Percentiles rank a stretch among this genome's conserved stretches.
These are phyloP conservation scores for Hypoxylon sp. DNA, from an alignment of 2,329 filamentous ascomycete species.

Conservation along the genomic window DNA sequence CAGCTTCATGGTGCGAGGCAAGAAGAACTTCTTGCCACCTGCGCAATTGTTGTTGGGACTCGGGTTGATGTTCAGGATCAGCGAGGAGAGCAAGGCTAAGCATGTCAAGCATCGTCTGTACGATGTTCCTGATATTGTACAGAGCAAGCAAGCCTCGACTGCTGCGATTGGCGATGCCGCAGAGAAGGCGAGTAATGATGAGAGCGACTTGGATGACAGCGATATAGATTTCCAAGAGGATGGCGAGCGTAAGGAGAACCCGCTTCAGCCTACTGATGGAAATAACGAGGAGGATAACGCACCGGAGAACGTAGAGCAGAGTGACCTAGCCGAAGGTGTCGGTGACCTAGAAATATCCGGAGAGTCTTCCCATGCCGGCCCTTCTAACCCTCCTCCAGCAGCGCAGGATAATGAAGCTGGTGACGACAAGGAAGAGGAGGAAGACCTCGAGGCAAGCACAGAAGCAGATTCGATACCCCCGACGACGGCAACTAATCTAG, in stretches of 20 bases:
- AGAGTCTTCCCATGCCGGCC: background rate
- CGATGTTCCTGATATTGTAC: constrained; percentile 34
- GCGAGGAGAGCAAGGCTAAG: constrained; percentile 82
- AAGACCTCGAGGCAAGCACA: constrained; percentile 43
- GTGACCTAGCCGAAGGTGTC: constrained; percentile 21
- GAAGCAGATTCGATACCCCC: constrained; percentile 39
- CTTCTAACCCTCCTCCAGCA: constrained; percentile 33
- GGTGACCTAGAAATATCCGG: constrained; percentile 34
- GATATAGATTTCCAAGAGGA: constrained; percentile 44
- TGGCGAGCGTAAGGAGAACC: constrained; percentile 44
- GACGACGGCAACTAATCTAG: constrained; percentile 42
- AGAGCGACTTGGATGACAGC: constrained; percentile 46
- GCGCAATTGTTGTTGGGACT: constrained; percentile 88
- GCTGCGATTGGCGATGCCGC: constrained; percentile 1
- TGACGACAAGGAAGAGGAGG: constrained; percentile 46
- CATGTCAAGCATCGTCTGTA: constrained; percentile 76
- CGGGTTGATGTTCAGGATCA: constrained; percentile 86
- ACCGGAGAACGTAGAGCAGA: constrained; percentile 31
- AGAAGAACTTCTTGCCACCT: constrained; percentile 91
- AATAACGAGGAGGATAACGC: constrained; percentile 43
- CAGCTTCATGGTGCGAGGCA: constrained; percentile 80
- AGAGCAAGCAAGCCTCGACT: constrained; percentile 18
- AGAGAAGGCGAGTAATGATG: constrained; percentile 38
- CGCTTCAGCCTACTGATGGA: constrained; percentile 44
- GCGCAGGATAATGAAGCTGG: constrained; percentile 35